Evolutionary conservation across 768 basidiomycete genomes (phyloP).

Genomic region (Amanita muscaria): DNA sequence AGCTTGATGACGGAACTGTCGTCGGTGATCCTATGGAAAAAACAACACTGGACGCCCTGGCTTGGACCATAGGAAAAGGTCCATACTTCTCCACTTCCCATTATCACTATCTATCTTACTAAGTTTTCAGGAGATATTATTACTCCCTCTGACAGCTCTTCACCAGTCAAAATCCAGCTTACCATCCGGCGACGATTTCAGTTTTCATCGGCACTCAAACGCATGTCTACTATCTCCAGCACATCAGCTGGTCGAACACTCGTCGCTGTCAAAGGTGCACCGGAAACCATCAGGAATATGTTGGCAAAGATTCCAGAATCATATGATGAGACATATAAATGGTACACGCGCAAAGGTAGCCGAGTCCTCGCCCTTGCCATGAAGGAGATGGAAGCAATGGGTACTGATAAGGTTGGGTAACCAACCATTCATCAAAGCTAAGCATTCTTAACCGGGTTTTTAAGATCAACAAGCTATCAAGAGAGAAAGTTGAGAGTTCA

Average conservation of each 20-base stretch:
- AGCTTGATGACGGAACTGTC: slow-evolving; percentile 86
- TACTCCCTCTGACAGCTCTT: slow-evolving; percentile 43
- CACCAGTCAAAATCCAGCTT: slow-evolving; percentile 52
- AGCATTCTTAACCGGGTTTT: not conserved
- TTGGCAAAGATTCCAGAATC: slow-evolving; percentile 58
- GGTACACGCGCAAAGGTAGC: slow-evolving; percentile 87
- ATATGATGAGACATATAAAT: slow-evolving; percentile 94
- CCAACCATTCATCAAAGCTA: not conserved
- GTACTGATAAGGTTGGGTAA: slow-evolving; percentile 57
- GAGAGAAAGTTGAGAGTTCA: slow-evolving; percentile 71
- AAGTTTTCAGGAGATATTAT: slow-evolving; percentile 57
- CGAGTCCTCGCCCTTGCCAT: slow-evolving; percentile 87
- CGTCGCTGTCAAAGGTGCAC: slow-evolving; percentile 89
- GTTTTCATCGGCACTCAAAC: slow-evolving; percentile 94
- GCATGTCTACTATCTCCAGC: slow-evolving; percentile 87
- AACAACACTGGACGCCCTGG: slow-evolving; percentile 83
- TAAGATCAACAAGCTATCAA: slow-evolving; percentile 82
- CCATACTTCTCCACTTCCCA: slow-evolving; percentile 9
- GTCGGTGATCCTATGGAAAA: slow-evolving; percentile 99
- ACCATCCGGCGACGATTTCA: slow-evolving; percentile 89
- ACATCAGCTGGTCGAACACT: slow-evolving; percentile 53
- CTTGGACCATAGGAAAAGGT: slow-evolving; percentile 79
- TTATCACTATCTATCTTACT: slow-evolving; percentile 19
- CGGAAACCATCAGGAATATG: slow-evolving; percentile 93
- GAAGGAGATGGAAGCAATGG: slow-evolving; percentile 71